Evolutionary conservation across 805 yeast genomes (phyloP), one percentile per base, ranked within the genome.

Genomic region (Dipodascopsis uninucleata): DNA sequence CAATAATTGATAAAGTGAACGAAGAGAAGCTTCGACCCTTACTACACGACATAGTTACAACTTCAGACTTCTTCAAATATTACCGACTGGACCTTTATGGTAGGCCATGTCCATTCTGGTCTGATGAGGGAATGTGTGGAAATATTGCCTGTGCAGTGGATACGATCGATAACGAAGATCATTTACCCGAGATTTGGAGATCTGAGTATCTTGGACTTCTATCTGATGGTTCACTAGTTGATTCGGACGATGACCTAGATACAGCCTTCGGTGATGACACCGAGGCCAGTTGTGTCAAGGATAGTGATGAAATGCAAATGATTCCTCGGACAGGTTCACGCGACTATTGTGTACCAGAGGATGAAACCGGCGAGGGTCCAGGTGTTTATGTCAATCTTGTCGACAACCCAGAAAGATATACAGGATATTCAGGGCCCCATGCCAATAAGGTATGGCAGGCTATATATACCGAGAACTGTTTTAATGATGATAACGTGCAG

Each of bases 381-480:
- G 72, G 72, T 9, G 96, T 87, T 1, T 82, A 82, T 58, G 95
- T 93, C 23, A 87, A 89, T 59, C 73, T 93, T 45, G 71, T 82
- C 17, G 85, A 84, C 43, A 94, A 94, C 61, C 96, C 96, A 0
- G 99, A 93, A 65, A 73, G 97, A 59, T 93, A 85, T 68, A 94
- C 98, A 0, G 98, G 98, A 0, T 93, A 93, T 61, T 84, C 88
- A 25, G 98, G 98, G 24, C 79, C 81, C 39, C 96, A 93, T 59
- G 86, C 96, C 18, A 79, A 82, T 55, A 87, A 83, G 61, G 86
- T 93, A 36, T 93, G 99, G 99, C 72, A 78, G 31, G 86, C 94
- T 54, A 88, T 93, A 23, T 93, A 93, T 65, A 81, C 78, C 33
- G 96, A 93, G 58, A 89, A 89, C 69, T 88, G 96, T 63, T 89